phyloP scores from a whole-genome alignment of 2,329 filamentous ascomycete species.

The Ophiocordyceps camponoti-floridani region DNA sequence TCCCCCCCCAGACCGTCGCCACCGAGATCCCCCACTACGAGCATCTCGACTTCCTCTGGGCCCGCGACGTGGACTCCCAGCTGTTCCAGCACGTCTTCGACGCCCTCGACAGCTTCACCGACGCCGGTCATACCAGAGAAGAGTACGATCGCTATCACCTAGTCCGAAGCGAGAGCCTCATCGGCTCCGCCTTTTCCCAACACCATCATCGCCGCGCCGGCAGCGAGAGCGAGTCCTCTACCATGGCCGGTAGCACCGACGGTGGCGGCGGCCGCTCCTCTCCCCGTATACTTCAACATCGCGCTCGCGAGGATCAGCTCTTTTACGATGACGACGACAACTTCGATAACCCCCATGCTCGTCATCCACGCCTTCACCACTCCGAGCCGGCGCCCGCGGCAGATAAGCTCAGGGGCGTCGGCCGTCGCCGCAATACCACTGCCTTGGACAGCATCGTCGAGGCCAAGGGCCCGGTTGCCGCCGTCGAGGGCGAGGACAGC shows the following conservation, averaged over 20 bases:
- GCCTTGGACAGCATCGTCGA: constrained; percentile 1
- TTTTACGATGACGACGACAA: not conserved
- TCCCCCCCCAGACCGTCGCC: constrained; percentile 70
- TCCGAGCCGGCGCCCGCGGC: constrained; percentile 3
- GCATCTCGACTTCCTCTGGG: constrained; percentile 95
- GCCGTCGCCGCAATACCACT: constrained; percentile 5
- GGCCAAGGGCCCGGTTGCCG: not conserved
- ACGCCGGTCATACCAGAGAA: constrained; percentile 37
- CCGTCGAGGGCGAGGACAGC: not conserved
- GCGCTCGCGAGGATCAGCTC: constrained; percentile 9
- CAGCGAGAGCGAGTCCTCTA: constrained; percentile 19
- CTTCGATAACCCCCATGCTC: not conserved
- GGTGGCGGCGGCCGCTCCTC: constrained; percentile 1
- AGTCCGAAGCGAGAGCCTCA: constrained; percentile 30
- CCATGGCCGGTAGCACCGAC: constrained; percentile 6
- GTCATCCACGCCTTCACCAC: not conserved
- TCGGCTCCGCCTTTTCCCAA: constrained; percentile 16
- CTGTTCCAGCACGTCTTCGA: constrained; percentile 89
- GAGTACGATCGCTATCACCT: constrained; percentile 40
- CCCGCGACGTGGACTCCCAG: constrained; percentile 59
- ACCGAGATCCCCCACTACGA: constrained; percentile 86
- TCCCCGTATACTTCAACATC: constrained; percentile 8
- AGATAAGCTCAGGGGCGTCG: constrained; percentile 12
- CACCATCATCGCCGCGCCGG: constrained; percentile 9
- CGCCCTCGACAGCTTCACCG: constrained; percentile 57